Conservation (phyloP, 306 rosid genomes). For the Dryas octopetala region DNA sequence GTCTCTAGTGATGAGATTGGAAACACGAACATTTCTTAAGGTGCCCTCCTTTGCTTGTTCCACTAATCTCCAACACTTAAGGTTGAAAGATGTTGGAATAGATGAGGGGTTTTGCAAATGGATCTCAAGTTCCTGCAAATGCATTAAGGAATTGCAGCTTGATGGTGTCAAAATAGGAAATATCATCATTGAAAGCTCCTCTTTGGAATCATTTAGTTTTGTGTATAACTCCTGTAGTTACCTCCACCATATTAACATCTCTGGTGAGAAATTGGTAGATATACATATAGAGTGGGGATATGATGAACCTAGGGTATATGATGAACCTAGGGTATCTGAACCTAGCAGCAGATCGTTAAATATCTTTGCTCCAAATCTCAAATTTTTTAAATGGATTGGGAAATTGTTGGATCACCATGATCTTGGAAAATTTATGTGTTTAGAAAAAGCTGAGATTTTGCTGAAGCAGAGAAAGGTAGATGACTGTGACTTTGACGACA, state of each 20-base stretch:
- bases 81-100: background rate
- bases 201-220: background rate
- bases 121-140: background rate
- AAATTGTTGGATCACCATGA: background rate
- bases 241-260: background rate
- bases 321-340: too few species aligned
- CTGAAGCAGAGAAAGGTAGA: background rate
- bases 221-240: background rate
- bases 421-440: background rate
- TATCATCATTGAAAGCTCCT: background rate
- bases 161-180: too few species aligned
- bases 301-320: too few species aligned
- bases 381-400: background rate
- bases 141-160: background rate
- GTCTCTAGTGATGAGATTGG: background rate
- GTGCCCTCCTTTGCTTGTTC: background rate
- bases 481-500: background rate
- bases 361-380: slow-evolving; percentile 7
- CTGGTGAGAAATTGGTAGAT: background rate
- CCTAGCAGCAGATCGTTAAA: background rate
- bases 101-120: background rate
- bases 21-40: background rate
- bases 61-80: background rate
- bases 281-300: background rate
- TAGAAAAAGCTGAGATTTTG: background rate